Conservation (phyloP, 352 stramenopile species). For the Phytophthora pluvialis region DNA sequence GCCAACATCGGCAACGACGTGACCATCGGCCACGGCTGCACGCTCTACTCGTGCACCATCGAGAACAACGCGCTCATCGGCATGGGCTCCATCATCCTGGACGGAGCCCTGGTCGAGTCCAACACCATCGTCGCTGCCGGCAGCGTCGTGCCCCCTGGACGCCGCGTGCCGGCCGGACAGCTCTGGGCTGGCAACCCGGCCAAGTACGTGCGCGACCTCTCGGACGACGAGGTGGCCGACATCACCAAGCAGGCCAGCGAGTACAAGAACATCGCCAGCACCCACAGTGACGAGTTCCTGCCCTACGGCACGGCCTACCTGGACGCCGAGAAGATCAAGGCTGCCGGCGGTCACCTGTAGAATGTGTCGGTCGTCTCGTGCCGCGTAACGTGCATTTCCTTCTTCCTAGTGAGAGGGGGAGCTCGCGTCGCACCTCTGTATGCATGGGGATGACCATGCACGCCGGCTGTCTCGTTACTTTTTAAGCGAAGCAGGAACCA, state of each 20-base stretch:
- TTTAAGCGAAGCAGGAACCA: conserved; percentile 32
- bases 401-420: conserved; percentile 32
- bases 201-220: conserved; percentile 93
- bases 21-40: conserved; percentile 95
- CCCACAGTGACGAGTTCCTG: conserved; percentile 91
- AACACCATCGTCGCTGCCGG: conserved; percentile 96
- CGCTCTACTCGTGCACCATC: conserved; percentile 97
- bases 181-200: conserved; percentile 97
- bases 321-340: conserved; percentile 89
- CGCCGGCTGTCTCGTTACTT: conserved; percentile 30
- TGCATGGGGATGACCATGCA: conserved; percentile 27
- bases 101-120: conserved; percentile 92
- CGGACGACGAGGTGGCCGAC: conserved; percentile 92
- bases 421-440: conserved; percentile 20
- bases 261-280: conserved; percentile 85
- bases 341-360: conserved; percentile 81
- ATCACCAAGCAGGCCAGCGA: conserved; percentile 87
- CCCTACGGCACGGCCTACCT: conserved; percentile 91
- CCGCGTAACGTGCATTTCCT: conserved; percentile 3
- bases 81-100: conserved; percentile 95
- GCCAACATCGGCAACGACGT: conserved; percentile 96
- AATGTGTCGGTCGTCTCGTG: conserved; percentile 23
- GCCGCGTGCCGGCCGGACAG: conserved; percentile 91
- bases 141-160: conserved; percentile 91
- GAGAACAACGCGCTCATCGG: conserved; percentile 96